Base-by-base conservation (phyloP, 2,329 filamentous ascomycete species). In the Xylariaceae sp. region DNA sequence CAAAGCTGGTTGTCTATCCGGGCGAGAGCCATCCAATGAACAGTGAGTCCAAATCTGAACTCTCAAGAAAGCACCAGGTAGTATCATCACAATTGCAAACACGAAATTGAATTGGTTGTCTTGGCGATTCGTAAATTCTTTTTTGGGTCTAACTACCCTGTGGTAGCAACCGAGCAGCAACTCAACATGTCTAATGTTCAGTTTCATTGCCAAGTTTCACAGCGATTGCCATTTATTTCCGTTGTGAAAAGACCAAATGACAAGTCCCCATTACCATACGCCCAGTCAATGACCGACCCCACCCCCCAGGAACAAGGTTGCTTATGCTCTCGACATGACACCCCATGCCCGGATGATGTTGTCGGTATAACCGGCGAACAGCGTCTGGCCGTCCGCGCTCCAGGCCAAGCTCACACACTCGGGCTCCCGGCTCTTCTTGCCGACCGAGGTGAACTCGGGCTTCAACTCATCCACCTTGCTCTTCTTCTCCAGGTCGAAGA, bases 401-500 rank as follows among this genome's bases (percentile, higher is more conserved):
- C 95, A 99, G 77, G 93, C 93, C 81, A 99, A 86, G 77, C 87
- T 91, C 74, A 99, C 89, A 80, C 93, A 98, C 89, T 98, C 93
- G 72, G 95, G 95, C 82, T 97, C 93, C 77, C 93, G 88, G 88
- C 89, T 92, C 91, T 98, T 98, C 91, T 96, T 96, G 84, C 93
- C 91, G 77, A 92, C 89, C 77, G 92, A 86, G 75, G 92, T 85
- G 85, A 95, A 96, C 80, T 99, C 95, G 70, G 93, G 93, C 89
- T 96, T 97, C 80, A 99, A 89, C 88, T 98, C 95, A 74, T 98
- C 93, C 76, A 98, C 93, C 90, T 97, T 98, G 89, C 89, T 96
- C 93, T 99, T 99, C 93, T 99, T 99, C 91, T 99, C 95, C 71
- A 99, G 88, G 77, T 99, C 95, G 84, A 99, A 99, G 87, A 99